Base-by-base conservation (phyloP, 176 grass and related monocot species). In the Musa acuminata region DNA sequence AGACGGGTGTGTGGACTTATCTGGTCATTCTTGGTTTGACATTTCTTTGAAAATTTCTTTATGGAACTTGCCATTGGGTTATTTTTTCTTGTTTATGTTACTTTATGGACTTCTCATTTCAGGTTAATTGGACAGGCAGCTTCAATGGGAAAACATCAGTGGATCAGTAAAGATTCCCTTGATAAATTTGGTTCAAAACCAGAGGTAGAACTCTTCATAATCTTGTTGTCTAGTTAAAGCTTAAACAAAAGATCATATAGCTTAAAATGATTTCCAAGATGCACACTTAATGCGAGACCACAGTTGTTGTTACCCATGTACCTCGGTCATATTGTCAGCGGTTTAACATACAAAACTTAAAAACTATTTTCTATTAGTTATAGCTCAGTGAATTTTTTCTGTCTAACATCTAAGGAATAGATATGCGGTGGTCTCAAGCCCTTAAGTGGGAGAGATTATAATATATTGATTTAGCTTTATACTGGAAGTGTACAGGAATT, bases 111-210 rank as follows among this genome's bases (percentile, higher is more conserved):
- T 72, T 51, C 11, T 83, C 27, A 75, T 77, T 78, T 50, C 82
- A 93, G 90, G 82, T 87, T 83, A 69, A 53, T 93, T 52, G 90
- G 90, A 58, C 82, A 83, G 62, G 90, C 82, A 69, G 90, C 90
- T 5, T 89, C 86, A 76, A 82, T 77, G 48, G 90, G 90, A 83
- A 85, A 81, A 78, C 79, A 89, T 85, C 80, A 81, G 53, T 93
- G 90, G 90, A 89, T 93, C 67, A 72, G 83, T 79, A 75, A 80
- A 22, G 80, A 85, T 83, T 54, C 67, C 57, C 76, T 78, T n/a
- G 84, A 80, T 71, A 69, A 73, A 85, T 79, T 83, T 69, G 87
- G 82, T 52, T 78, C 84, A 35, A 62, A 71, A 78, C 76, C 79
- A 52, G 78, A 93, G 87, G 90, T 93, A 87, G 73, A 66, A 54